Conservation (phyloP, 306 rosid species). For the Vigna mungo region DNA sequence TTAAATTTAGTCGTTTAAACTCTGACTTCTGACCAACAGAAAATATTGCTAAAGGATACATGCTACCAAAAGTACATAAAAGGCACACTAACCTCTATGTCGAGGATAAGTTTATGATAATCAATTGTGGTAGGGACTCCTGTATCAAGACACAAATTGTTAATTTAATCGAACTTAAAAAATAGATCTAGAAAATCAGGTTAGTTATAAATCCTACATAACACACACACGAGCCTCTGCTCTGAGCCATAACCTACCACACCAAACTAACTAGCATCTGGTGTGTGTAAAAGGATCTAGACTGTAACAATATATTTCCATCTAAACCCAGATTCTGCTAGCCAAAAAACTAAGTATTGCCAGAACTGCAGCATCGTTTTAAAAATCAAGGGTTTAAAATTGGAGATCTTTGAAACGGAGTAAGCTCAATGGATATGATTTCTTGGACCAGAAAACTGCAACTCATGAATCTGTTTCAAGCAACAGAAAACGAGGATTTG, state of each 20-base stretch:
- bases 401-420: constrained; percentile 10
- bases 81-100: constrained; percentile 67
- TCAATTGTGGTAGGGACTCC: constrained; percentile 99
- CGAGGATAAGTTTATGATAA: constrained; percentile 96
- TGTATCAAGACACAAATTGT: constrained; percentile 46
- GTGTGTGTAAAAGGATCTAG: background rate
- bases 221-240: background rate
- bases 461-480: constrained; percentile 30
- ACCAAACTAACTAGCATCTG: background rate
- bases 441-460: constrained; percentile 21
- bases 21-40: constrained; percentile 13
- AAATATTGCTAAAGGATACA: constrained; percentile 33
- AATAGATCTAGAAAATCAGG: constrained; percentile 8
- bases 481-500: background rate
- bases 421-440: constrained; percentile 4
- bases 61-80: constrained; percentile 6
- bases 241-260: background rate
- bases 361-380: background rate
- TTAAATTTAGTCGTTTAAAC: constrained; percentile 24
- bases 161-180: constrained; percentile 25
- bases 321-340: background rate
- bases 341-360: background rate
- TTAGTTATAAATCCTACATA: background rate
- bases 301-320: background rate
- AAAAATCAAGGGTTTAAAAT: background rate